phyloP scores from a whole-genome alignment of 139 green algal species.

The Diplosphaera chodatii region DNA sequence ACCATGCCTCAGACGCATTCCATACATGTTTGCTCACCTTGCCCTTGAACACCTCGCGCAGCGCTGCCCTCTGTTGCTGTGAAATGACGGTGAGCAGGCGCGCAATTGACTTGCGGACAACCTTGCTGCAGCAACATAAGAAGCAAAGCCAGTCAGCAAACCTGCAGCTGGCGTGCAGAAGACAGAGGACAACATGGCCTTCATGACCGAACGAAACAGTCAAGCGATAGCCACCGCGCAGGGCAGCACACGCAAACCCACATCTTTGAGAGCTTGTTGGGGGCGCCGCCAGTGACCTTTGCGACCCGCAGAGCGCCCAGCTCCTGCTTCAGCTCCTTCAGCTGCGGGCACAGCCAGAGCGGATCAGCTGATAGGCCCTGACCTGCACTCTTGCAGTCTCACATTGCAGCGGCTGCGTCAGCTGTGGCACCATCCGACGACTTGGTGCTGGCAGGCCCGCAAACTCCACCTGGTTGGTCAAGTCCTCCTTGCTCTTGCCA shows the following conservation, averaged over 20 bases:
- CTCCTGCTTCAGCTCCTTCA: conserved; percentile 34
- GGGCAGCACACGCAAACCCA: too few relatives aligned
- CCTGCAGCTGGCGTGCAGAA: too few relatives aligned
- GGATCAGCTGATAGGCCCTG: too few relatives aligned
- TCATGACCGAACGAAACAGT: too few relatives aligned
- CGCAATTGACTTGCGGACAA: conserved; percentile 93
- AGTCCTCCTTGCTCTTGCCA: conserved; percentile 88
- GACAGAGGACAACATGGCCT: neutral
- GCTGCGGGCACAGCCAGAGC: conserved; percentile 42
- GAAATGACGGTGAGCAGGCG: conserved; percentile 93
- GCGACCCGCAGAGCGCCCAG: conserved; percentile 80
- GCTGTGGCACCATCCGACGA: too few relatives aligned
- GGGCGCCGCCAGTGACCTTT: conserved; percentile 98
- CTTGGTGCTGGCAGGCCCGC: too few relatives aligned
- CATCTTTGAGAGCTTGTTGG: conserved; percentile 99
- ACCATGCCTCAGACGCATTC: too few relatives aligned
- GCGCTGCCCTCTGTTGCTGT: conserved; percentile 80
- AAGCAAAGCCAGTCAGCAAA: too few relatives aligned
- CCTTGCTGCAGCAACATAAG: conserved; percentile 64
- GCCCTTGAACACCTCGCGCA: conserved; percentile 72
- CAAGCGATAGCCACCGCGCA: too few relatives aligned
- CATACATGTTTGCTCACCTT: conserved; percentile 78
- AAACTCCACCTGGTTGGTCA: conserved; percentile 57
- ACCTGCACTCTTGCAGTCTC: too few relatives aligned
- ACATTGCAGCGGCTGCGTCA: too few relatives aligned